Conservation (phyloP, 495 filamentous ascomycete species). For the Neurospora sp. region DNA sequence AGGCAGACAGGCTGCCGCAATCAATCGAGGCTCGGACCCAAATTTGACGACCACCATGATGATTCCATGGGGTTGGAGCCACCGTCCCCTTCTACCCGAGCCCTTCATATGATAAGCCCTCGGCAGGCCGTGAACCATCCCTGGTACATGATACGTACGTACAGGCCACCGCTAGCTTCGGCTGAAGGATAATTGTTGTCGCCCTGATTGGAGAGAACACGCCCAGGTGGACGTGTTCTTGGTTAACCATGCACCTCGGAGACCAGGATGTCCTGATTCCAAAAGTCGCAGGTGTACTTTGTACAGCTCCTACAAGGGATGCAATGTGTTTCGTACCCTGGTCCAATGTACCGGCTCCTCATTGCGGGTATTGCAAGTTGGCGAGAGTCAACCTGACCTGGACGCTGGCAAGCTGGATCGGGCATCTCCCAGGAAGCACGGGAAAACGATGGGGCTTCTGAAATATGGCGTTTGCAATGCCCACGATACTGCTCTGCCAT, state of each 20-base stretch:
- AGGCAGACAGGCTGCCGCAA: conserved; percentile 8
- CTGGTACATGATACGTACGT: conserved; percentile 7
- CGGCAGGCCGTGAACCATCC: conserved; percentile 1
- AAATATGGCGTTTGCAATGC: background rate
- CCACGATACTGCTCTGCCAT: background rate
- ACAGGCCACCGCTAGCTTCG: conserved; percentile 11
- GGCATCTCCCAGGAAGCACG: background rate
- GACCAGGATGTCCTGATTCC: conserved; percentile 15
- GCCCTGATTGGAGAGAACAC: conserved; percentile 17
- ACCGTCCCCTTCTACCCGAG: conserved; percentile 2
- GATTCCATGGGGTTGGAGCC: conserved; percentile 3
- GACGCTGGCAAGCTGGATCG: conserved; percentile 4
- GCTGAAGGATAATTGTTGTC: conserved; percentile 10
- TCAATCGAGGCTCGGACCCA: conserved; percentile 4
- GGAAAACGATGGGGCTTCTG: background rate
- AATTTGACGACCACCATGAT: conserved; percentile 10
- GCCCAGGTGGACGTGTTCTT: conserved; percentile 15
- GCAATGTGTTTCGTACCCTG: conserved; percentile 2
- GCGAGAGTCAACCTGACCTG: conserved; percentile 2
- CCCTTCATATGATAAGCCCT: conserved; percentile 6
- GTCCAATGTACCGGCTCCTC: background rate
- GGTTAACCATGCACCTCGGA: conserved; percentile 5
- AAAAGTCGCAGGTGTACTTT: conserved; percentile 5
- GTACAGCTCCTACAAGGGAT: background rate
- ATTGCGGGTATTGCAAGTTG: conserved; percentile 3